Conservation (phyloP, 768 basidiomycete genomes). For the Boletus edulis region DNA sequence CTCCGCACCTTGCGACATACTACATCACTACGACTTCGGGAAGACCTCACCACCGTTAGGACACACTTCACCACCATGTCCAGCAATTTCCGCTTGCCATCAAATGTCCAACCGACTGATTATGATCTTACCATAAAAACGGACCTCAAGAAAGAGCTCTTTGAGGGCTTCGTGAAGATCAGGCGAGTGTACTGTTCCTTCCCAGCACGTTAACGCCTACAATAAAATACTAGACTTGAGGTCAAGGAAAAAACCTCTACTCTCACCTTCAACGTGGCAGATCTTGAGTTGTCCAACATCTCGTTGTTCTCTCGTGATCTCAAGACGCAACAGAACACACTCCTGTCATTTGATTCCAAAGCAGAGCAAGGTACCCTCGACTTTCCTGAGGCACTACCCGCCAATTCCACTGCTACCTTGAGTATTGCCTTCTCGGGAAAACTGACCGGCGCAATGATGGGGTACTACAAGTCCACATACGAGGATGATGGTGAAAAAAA, state of each 20-base stretch:
- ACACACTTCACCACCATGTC: conserved; percentile 13
- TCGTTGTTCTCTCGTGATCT: conserved; percentile 55
- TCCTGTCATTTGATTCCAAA: conserved; percentile 53
- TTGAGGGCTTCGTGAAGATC: conserved; percentile 74
- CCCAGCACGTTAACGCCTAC: neutral
- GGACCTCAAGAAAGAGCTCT: conserved; percentile 74
- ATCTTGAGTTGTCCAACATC: conserved; percentile 56
- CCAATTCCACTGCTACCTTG: conserved; percentile 68
- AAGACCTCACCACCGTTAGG: neutral
- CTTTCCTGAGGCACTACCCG: conserved; percentile 58
- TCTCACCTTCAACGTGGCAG: conserved; percentile 64
- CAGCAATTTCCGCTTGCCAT: conserved; percentile 53
- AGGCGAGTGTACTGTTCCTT: conserved; percentile 40
- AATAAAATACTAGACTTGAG: conserved; percentile 48
- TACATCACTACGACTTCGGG: neutral
- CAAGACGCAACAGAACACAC: conserved; percentile 45
- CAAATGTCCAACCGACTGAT: conserved; percentile 64
- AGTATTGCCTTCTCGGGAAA: conserved; percentile 66
- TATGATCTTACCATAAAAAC: conserved; percentile 81
- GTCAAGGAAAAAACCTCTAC: conserved; percentile 57
- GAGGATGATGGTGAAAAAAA: conserved; percentile 62
- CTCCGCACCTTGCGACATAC: conserved; percentile 3
- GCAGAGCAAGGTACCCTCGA: conserved; percentile 64
- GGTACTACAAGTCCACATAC: conserved; percentile 74
- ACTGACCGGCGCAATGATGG: conserved; percentile 72